phyloP scores from a whole-genome alignment of 2,329 filamentous ascomycete species.

The Didymellaceae sp. region DNA sequence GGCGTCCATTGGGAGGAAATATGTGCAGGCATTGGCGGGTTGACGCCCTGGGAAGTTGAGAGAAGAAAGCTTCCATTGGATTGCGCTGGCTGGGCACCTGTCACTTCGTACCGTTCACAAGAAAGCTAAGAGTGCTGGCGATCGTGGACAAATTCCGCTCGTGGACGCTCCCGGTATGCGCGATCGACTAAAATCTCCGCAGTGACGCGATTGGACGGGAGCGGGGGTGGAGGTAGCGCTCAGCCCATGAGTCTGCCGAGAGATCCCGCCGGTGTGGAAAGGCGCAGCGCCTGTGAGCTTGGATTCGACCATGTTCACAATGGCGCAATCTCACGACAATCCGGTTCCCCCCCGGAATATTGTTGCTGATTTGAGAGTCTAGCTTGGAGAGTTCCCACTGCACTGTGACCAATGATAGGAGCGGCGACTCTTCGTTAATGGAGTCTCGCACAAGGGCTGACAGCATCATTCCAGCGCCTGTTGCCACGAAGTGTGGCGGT shows the following conservation, averaged over 20 bases:
- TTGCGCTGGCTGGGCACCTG: constrained; percentile 8
- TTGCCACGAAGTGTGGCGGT: constrained; percentile 33
- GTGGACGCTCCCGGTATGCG: constrained; percentile 8
- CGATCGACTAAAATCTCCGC: constrained; percentile 23
- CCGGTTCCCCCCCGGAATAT: constrained; percentile 26
- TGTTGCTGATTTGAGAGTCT: constrained; percentile 12
- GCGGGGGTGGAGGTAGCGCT: constrained; percentile 20
- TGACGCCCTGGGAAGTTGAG: constrained; percentile 8
- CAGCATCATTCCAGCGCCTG: constrained; percentile 27
- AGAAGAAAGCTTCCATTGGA: constrained; percentile 13
- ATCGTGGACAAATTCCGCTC: constrained; percentile 9
- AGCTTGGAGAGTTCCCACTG: background rate
- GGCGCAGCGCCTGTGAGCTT: constrained; percentile 14
- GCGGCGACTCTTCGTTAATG: constrained; percentile 7
- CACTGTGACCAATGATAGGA: constrained; percentile 24
- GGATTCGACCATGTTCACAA: constrained; percentile 1
- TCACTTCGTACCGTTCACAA: constrained; percentile 10
- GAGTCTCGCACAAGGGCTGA: constrained; percentile 25
- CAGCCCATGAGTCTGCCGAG: constrained; percentile 16
- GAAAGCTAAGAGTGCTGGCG: constrained; percentile 1
- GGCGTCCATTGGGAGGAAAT: constrained; percentile 10
- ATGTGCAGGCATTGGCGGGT: constrained; percentile 8
- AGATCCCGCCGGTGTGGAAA: constrained; percentile 30
- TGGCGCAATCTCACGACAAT: constrained; percentile 12
- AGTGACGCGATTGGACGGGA: constrained; percentile 20